Base-by-base conservation (phyloP, 2,329 filamentous ascomycete genomes). In the Apiospora rasikravindrae region DNA sequence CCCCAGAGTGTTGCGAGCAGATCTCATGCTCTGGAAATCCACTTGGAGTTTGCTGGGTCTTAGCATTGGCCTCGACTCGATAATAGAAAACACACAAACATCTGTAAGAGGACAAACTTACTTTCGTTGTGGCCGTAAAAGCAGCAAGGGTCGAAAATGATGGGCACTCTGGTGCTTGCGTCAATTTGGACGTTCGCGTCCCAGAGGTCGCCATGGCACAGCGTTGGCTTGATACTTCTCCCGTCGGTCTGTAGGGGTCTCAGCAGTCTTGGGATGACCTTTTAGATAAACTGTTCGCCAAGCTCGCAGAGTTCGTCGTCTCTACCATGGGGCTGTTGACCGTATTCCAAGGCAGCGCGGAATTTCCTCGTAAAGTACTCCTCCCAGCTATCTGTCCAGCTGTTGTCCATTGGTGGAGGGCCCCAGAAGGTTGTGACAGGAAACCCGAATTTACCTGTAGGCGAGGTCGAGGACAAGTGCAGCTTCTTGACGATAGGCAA, bases 171-270 rank as follows among this genome's bases (percentile, higher is more conserved):
- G 11, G 73, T 76, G 29, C 74, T 75, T 8, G 72, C 67, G 33
- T 74, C 74, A 6, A 74, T 71, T 14, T 69, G 69, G 7, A 74
- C 71, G 70, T 81, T 81, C 16, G 74, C 77, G 69, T 72, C 71
- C 71, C 78, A 80, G 13, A 80, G 71, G 68, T 81, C 79, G n/a
- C 78, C 77, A 47, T 84, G 82, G 1, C 83, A 77, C 14, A 85
- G 75, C 0, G 75, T 77, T 1, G 81, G 83, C 69, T 81, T 81
- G 49, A 85, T 77, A 1, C 22, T 76, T 49, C 82, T 76, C 0
- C 83, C 82, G 6, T 78, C 77, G 14, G 76, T 79, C 71, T 84
- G 79, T 2, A 85, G 75, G 19, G 82, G 82, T 16, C 40, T 42
- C 3, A 42, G 47, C 22, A 51, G 47, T 4, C 47, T 10, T 24